Evolutionary conservation across 768 basidiomycete genomes (phyloP).

Genomic region (Heimioporus sp.): DNA sequence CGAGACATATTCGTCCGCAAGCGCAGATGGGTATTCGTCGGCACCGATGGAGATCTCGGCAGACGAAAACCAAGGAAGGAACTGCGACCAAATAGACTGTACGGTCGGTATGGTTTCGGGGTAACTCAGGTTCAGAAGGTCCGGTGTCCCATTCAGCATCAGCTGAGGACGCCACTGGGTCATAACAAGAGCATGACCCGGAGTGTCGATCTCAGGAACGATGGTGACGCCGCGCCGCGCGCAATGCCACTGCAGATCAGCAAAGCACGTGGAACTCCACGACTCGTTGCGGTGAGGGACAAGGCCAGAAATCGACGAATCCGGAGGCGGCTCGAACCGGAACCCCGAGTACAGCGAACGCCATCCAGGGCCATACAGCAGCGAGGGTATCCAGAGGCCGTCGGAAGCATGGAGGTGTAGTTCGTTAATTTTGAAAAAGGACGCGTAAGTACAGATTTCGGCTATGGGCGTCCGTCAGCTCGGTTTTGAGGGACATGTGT

Average conservation of each 20-base stretch:
- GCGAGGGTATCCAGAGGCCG: constrained; percentile 41
- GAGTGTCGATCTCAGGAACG: constrained; percentile 44
- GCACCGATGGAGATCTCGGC: constrained; percentile 46
- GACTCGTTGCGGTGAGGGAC: constrained; percentile 41
- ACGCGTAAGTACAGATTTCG: constrained; percentile 43
- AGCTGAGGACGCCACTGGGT: constrained; percentile 46
- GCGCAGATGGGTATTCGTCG: constrained; percentile 38
- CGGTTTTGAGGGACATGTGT: not conserved
- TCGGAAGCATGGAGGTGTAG: constrained; percentile 45
- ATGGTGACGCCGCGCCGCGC: constrained; percentile 37
- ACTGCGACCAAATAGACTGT: constrained; percentile 41
- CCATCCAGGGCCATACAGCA: constrained; percentile 39
- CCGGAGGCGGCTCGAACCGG: constrained; percentile 37
- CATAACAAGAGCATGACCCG: constrained; percentile 43
- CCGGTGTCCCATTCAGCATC: constrained; percentile 33
- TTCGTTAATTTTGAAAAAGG: constrained; percentile 45
- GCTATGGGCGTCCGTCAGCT: constrained; percentile 22
- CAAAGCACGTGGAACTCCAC: constrained; percentile 34
- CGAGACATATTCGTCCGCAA: constrained; percentile 41
- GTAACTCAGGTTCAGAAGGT: constrained; percentile 38
- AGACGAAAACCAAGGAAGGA: constrained; percentile 39
- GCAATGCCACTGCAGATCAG: constrained; percentile 36
- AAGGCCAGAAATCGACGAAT: constrained; percentile 34
- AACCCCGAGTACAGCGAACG: constrained; percentile 41
- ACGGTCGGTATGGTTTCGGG: constrained; percentile 43